phyloP scores from a whole-genome alignment of 2,329 filamentous ascomycete genomes.

The Scytalidium sp. region DNA sequence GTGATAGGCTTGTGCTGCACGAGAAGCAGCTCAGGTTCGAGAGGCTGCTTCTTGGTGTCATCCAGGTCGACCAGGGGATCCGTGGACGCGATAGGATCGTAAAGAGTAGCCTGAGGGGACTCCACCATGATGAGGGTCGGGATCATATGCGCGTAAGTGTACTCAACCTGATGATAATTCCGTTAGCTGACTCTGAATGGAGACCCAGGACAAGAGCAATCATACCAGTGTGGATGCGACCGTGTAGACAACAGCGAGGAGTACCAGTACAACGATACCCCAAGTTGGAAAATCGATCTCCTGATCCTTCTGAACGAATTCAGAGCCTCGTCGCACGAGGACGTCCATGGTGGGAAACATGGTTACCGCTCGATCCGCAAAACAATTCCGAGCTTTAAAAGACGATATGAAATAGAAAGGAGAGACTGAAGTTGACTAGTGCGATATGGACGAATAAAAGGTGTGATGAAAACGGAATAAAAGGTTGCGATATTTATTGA shows the following conservation, averaged over 20 bases:
- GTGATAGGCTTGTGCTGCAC: slow-evolving; percentile 58
- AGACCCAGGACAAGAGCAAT: not conserved
- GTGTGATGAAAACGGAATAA: no score
- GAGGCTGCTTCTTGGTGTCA: slow-evolving; percentile 26
- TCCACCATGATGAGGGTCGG: slow-evolving; percentile 64
- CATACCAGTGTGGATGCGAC: slow-evolving; percentile 13
- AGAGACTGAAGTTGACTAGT: no score
- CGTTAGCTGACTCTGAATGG: slow-evolving; percentile 9
- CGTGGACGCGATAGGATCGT: slow-evolving; percentile 35
- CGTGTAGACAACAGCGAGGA: slow-evolving; percentile 9
- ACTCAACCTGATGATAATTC: slow-evolving; percentile 38
- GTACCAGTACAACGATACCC: slow-evolving; percentile 14
- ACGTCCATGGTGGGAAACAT: slow-evolving; percentile 6
- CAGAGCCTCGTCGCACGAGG: slow-evolving; percentile 11
- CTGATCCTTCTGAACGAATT: not conserved
- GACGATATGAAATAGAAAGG: not conserved
- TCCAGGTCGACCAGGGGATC: slow-evolving; percentile 27
- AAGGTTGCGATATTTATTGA: no score
- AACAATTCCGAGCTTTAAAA: slow-evolving; percentile 1
- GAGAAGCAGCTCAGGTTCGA: slow-evolving; percentile 38
- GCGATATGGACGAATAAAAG: no score
- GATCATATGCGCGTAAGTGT: slow-evolving; percentile 58
- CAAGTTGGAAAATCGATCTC: slow-evolving; percentile 18
- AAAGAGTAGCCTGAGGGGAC: slow-evolving; percentile 45
- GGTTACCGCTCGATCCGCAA: not conserved